Conservation (phyloP, 2,329 filamentous ascomycete species). For the Aspergillus cejpii region DNA sequence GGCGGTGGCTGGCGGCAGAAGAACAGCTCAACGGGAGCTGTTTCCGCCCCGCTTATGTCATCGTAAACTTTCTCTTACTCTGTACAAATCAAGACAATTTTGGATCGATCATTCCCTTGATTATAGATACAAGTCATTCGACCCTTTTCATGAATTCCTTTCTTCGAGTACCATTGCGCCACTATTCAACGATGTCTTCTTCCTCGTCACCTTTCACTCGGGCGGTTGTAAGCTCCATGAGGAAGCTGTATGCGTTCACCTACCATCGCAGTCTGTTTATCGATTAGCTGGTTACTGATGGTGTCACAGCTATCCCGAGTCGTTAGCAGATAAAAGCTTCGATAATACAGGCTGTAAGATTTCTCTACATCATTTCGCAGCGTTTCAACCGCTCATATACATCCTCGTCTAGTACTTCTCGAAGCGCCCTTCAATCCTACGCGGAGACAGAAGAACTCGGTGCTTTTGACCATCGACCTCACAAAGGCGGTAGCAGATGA, state of each 20-base stretch:
- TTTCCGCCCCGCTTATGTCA: too few relatives aligned
- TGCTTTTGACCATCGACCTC: constrained; percentile 81
- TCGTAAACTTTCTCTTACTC: too few relatives aligned
- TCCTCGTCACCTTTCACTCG: constrained; percentile 55
- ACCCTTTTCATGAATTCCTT: constrained; percentile 25
- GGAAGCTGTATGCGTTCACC: constrained; percentile 58
- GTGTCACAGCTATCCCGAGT: constrained; percentile 69
- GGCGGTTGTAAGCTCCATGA: constrained; percentile 71
- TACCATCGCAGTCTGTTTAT: constrained; percentile 5
- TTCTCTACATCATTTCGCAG: not conserved
- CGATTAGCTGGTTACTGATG: constrained; percentile 10
- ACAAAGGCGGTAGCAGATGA: constrained; percentile 85
- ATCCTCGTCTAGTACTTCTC: constrained; percentile 51
- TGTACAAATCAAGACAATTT: too few relatives aligned
- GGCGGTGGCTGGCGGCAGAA: too few relatives aligned
- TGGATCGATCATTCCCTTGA: too few relatives aligned
- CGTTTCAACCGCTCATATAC: constrained; percentile 1
- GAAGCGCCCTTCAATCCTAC: constrained; percentile 59
- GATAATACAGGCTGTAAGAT: constrained; percentile 79
- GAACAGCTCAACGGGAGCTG: too few relatives aligned
- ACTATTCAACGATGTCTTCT: constrained; percentile 31
- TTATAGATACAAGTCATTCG: too few relatives aligned
- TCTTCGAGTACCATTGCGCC: constrained; percentile 15
- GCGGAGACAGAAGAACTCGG: constrained; percentile 56
- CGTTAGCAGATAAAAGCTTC: constrained; percentile 80